Conservation (phyloP, 2,329 filamentous ascomycete species). For the Penicillium sp. region DNA sequence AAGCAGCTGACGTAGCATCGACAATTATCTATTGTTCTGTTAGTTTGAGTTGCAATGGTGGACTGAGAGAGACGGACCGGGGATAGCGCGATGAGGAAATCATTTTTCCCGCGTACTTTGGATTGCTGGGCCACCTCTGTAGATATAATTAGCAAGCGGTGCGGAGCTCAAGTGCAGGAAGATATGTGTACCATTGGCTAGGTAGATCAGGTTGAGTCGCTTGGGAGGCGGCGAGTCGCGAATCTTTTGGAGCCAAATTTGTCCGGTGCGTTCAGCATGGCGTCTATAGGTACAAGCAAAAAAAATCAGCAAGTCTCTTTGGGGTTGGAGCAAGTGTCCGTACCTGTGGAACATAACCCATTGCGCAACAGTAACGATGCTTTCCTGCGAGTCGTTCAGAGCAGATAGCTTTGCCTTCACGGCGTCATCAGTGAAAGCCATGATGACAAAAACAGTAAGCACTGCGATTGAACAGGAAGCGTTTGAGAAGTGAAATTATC, state of each 20-base stretch:
- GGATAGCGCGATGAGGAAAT: slow-evolving; percentile 89
- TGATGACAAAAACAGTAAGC: slow-evolving; percentile 41
- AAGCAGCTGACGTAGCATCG: slow-evolving; percentile 85
- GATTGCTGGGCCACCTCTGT: slow-evolving; percentile 94
- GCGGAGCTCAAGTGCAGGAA: not conserved
- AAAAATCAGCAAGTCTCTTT: slow-evolving; percentile 16
- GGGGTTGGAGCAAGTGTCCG: slow-evolving; percentile 19
- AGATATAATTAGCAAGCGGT: slow-evolving; percentile 25
- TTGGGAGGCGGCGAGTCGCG: slow-evolving; percentile 85
- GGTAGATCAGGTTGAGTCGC: slow-evolving; percentile 85
- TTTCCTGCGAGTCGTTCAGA: slow-evolving; percentile 95
- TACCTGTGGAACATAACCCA: slow-evolving; percentile 99
- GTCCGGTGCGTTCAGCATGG: slow-evolving; percentile 86
- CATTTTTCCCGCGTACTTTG: slow-evolving; percentile 85
- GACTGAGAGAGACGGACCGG: slow-evolving; percentile 52
- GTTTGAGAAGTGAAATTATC: slow-evolving; percentile 1
- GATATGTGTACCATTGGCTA: slow-evolving; percentile 77
- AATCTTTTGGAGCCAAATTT: slow-evolving; percentile 86
- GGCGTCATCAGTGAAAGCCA: slow-evolving; percentile 96
- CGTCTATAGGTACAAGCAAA: slow-evolving; percentile 57
- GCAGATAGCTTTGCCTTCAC: slow-evolving; percentile 92
- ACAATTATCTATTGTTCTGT: slow-evolving; percentile 64
- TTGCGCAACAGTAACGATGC: slow-evolving; percentile 92
- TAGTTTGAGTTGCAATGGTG: slow-evolving; percentile 15
- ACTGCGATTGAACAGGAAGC: not conserved